Evolutionary conservation across 2,329 filamentous ascomycete species (phyloP).

Genomic region (Cercospora brassicicola): DNA sequence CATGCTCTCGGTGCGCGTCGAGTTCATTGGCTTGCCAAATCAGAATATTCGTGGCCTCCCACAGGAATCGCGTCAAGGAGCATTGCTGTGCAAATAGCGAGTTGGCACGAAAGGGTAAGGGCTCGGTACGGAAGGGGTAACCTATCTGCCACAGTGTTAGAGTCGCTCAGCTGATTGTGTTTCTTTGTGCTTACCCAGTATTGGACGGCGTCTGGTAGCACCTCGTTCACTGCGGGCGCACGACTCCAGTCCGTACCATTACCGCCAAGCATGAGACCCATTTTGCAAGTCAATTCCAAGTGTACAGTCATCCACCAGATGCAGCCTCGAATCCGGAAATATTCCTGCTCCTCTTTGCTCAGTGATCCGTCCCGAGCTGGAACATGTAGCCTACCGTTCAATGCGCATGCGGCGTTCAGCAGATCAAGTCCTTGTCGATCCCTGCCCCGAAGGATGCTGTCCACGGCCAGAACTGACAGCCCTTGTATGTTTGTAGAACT

Average conservation of each 20-base stretch:
- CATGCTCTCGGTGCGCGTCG: slow-evolving; percentile 1
- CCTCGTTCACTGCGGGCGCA: not conserved
- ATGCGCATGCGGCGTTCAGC: not conserved
- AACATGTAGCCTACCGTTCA: slow-evolving; percentile 1
- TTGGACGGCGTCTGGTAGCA: not conserved
- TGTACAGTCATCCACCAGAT: slow-evolving; percentile 14
- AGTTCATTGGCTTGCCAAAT: slow-evolving; percentile 10
- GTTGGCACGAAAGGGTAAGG: slow-evolving; percentile 3
- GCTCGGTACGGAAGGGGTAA: slow-evolving; percentile 5
- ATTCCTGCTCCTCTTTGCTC: not conserved
- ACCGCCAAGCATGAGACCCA: slow-evolving; percentile 6
- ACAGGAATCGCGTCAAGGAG: not conserved
- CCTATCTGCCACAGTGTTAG: slow-evolving; percentile 3
- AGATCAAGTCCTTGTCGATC: slow-evolving; percentile 1
- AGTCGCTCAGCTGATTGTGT: not conserved
- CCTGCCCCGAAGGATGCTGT: slow-evolving; percentile 6
- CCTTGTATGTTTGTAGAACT: slow-evolving; percentile 9
- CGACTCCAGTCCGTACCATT: slow-evolving; percentile 1
- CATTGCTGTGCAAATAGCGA: slow-evolving; percentile 7
- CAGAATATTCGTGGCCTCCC: slow-evolving; percentile 10
- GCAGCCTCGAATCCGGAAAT: not conserved
- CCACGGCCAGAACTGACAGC: slow-evolving; percentile 4
- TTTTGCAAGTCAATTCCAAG: slow-evolving; percentile 11
- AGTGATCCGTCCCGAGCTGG: not conserved
- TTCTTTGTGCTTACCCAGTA: slow-evolving; percentile 3